phyloP scores from a whole-genome alignment of 2,329 filamentous ascomycete genomes.

The Fusarium brevicatenulatum region DNA sequence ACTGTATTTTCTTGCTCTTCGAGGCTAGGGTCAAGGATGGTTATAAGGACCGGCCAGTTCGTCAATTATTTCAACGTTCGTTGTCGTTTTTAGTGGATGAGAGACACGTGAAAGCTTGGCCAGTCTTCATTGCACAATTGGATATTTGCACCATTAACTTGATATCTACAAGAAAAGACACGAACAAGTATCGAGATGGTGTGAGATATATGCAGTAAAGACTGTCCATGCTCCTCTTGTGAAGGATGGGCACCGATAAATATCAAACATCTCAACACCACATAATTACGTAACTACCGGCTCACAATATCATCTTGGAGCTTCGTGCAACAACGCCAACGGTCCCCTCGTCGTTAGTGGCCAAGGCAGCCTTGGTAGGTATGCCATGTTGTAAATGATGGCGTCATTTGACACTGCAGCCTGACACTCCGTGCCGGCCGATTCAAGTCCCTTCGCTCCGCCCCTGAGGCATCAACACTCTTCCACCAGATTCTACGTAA shows the following conservation, averaged over 20 bases:
- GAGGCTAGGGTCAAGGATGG: neutral
- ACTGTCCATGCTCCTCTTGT: neutral
- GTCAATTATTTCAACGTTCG: constrained; percentile 1
- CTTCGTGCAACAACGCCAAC: no score
- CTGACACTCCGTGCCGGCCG: neutral
- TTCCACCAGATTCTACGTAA: constrained; percentile 3
- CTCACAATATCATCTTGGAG: neutral
- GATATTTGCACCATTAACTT: neutral
- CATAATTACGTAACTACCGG: neutral
- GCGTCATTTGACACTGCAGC: neutral
- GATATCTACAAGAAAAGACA: neutral
- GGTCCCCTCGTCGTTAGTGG: neutral
- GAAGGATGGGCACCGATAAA: neutral
- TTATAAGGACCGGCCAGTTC: neutral
- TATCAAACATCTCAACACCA: neutral
- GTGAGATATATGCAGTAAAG: neutral
- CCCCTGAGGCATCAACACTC: constrained; percentile 2
- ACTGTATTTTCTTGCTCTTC: neutral
- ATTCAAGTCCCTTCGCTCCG: neutral
- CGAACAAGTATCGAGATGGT: neutral
- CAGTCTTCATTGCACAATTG: neutral
- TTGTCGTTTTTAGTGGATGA: neutral
- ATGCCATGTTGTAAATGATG: neutral
- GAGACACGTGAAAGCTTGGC: neutral
- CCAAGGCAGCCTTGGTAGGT: neutral